Evolutionary conservation across 2,329 filamentous ascomycete species (phyloP), one percentile per base, ranked within the genome.

Genomic region (Myriangium duriaei): DNA sequence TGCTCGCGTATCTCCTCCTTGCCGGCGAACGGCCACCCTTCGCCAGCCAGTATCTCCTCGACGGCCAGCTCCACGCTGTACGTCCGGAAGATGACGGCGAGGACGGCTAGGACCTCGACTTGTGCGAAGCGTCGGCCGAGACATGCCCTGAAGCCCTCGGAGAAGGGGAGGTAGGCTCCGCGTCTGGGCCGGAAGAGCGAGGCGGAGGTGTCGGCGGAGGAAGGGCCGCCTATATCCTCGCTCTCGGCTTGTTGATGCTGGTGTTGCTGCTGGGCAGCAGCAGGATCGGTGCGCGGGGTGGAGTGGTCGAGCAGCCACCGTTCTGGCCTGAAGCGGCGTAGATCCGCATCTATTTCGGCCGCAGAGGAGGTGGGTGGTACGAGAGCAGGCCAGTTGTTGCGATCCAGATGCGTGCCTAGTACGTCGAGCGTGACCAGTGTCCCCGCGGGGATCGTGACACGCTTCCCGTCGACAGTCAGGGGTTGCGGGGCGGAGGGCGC

Each of bases 61-160:
- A 83, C 76, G 2, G 74, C 79, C 41, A 86, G 64, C 61, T 87
- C 81, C 4, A 86, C 62, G 51, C 72, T 79, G 52, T 80, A 74
- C 32, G 68, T 57, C 33, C 61, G 59, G 51, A 72, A 71, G 14
- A 74, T 61, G 4, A 67, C 60, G 0, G 69, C 68, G 4, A 74
- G 49, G 2, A 64, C 66, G 2, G 67, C 67, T 5, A 72, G 53
- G n/a, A 72, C 60, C 52, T 74, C 70, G 24, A 71, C 65, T 51
- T 72, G 69, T 2, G 69, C 69, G 48, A 73, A 73, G 5, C 69
- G 62, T 50, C 68, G 58, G 12, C 72, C 70, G 14, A 75, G 59
- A 48, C 69, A 73, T 5, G 68, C 62, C 36, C 68, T 59, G 67
- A 63, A 63, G 33, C 69, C 70, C 38, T 72, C 69, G 47, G 61